Base-by-base conservation (phyloP, 495 filamentous ascomycete genomes). In the Astrothelium macrocarpum region DNA sequence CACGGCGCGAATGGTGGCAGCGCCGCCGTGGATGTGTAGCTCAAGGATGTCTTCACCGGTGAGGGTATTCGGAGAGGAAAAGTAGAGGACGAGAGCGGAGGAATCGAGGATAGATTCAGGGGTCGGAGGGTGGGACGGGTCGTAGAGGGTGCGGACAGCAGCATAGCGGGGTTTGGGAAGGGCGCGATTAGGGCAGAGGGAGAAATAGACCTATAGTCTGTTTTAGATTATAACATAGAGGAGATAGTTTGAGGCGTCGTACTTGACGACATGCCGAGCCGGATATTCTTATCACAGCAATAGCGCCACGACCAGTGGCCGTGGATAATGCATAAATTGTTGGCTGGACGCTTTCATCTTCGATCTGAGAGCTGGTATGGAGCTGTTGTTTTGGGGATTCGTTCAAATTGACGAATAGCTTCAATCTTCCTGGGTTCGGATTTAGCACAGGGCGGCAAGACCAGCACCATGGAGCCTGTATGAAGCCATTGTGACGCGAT, bases 241-340 rank as follows among this genome's bases (percentile, higher is more conserved):
- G 53, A 62, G 61, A 60, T 9, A 53, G 23, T 12, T 43, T 59
- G 53, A 60, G 64, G 56, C 60, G 23, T 59, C 82, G 72, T 81
- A 91, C 87, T 67, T 82, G 78, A 59, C 82, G 73, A 75, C 87
- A 91, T 26, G 83, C 85, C 29, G 88, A 84, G 0, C 94, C 94
- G 20, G 94, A 97, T 26, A 95, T 79, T 34, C 94, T 83, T 45
- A 98, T 86, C 10, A 97, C 85, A 1, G 95, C 95, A 72, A 98
- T 96, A 32, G 91, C 94, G 32, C 91, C 90, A 74, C 82, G 85
- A 7, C 95, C 93, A 16, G 89, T 76, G 1, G 89, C 90, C 11
- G 94, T 95, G 0, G 94, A 96, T 2, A 97, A 78, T 0, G 95
- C 94, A 71, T 93, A 97, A 18, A 99, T 95, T 2, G 94, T 97